A percentile compares a stretch with the other conserved stretches of the same genome.
Conservation (phyloP, 2,329 filamentous ascomycete genomes). For the Diaporthe sp. region DNA sequence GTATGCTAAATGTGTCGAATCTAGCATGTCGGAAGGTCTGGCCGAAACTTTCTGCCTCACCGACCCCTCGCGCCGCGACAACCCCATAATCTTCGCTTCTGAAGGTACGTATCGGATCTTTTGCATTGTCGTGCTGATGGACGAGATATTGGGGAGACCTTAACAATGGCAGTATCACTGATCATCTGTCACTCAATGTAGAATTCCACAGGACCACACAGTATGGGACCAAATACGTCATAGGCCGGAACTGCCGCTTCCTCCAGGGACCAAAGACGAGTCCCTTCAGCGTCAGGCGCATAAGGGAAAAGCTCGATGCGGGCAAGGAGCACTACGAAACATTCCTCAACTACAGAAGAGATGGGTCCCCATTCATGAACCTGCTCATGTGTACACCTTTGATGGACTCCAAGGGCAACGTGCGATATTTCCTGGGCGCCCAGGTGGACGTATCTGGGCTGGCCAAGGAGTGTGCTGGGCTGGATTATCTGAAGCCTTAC, state of each 20-base stretch:
- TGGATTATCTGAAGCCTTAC: constrained; percentile 72
- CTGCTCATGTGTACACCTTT: constrained; percentile 80
- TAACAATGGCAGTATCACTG: not conserved
- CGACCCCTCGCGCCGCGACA: constrained; percentile 79
- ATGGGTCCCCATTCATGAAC: constrained; percentile 84
- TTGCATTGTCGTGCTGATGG: too few species aligned
- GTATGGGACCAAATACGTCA: constrained; percentile 72
- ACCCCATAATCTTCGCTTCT: constrained; percentile 83
- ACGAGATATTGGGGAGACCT: too few species aligned
- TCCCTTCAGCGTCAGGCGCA: constrained; percentile 70
- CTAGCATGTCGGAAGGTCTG: constrained; percentile 74
- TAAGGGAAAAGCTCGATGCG: constrained; percentile 71
- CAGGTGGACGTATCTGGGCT: constrained; percentile 80
- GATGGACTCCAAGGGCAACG: constrained; percentile 74
- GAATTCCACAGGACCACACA: constrained; percentile 60
- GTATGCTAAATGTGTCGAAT: not conserved
- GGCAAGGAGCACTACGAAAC: constrained; percentile 80
- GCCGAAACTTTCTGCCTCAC: constrained; percentile 84
- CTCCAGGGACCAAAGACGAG: constrained; percentile 82
- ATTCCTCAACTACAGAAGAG: constrained; percentile 81
- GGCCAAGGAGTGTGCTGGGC: constrained; percentile 74
- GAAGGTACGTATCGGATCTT: constrained; percentile 64
- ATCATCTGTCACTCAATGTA: constrained; percentile 48
- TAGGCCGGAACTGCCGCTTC: constrained; percentile 84
- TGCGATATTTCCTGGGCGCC: constrained; percentile 78